Percentiles rank a stretch among this genome's conserved stretches.
These are phyloP conservation scores for Eucalyptus sideroxylon DNA, from an alignment of 345 rosid species.

Conservation along the genomic window DNA sequence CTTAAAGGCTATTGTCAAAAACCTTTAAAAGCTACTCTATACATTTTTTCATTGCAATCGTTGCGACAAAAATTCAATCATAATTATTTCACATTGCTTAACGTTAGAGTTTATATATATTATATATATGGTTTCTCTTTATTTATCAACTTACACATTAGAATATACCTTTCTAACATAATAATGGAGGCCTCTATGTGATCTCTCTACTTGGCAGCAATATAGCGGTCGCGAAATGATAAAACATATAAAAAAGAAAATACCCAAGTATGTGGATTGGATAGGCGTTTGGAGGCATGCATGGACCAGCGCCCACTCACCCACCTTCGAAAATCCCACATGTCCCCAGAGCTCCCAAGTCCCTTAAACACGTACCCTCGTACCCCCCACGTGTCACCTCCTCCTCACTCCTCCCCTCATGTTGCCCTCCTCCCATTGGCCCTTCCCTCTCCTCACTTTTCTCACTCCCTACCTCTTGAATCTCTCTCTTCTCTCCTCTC, in stretches of 20 bases:
- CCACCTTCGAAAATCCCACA: slow-evolving; percentile 22
- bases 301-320: slow-evolving; percentile 26
- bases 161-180: neutral
- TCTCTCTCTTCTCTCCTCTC: neutral
- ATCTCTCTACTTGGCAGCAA: neutral
- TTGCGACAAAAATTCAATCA: no score
- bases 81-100: neutral
- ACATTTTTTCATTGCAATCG: no score
- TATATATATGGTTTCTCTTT: neutral
- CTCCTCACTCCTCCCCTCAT: slow-evolving; percentile 17
- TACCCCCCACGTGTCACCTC: slow-evolving; percentile 39
- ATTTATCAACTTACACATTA: neutral
- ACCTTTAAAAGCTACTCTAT: neutral
- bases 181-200: neutral
- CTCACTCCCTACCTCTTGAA: neutral
- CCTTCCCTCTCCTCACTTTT: neutral
- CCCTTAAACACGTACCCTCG: slow-evolving; percentile 69
- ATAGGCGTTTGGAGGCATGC: slow-evolving; percentile 22
- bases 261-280: neutral
- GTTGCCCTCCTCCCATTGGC: slow-evolving; percentile 41
- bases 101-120: neutral
- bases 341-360: slow-evolving; percentile 22
- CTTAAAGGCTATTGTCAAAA: neutral
- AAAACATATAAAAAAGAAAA: neutral
- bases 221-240: neutral